These are phyloP conservation scores for Polyrhizophydium stewartii DNA, from an alignment of 371 early-diverging fungal species.

Conservation along the genomic window DNA sequence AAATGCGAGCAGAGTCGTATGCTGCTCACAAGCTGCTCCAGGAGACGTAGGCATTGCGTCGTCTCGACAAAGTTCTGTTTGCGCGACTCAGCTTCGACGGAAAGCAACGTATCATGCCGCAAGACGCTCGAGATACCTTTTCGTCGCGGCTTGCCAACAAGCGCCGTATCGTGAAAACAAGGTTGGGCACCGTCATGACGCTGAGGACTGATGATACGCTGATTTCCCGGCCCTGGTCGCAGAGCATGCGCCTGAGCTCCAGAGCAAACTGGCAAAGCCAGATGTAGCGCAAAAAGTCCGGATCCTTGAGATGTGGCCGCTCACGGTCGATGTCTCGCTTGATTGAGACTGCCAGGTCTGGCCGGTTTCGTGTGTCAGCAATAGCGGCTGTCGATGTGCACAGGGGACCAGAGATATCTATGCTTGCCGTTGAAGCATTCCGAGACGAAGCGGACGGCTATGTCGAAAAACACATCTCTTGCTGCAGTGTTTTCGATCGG, in stretches of 20 bases:
- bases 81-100: neutral
- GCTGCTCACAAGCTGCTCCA: neutral
- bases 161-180: neutral
- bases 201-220: neutral
- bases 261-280: conserved; percentile 1
- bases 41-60: conserved; percentile 1
- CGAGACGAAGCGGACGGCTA: no score
- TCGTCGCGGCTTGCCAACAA: conserved; percentile 1
- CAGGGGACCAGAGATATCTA: no score
- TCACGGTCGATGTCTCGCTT: neutral
- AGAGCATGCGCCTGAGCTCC: neutral
- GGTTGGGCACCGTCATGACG: neutral
- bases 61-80: neutral
- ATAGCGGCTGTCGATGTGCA: no score
- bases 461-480: no score
- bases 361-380: no score
- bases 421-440: no score
- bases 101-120: no score
- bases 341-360: neutral
- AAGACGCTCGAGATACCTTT: no score
- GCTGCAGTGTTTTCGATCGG: no score
- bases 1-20: no score
- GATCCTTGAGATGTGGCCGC: neutral
- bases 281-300: neutral
- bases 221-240: neutral